Base-by-base conservation (phyloP, 73 alveolate species). In the Paramecium bursaria region DNA sequence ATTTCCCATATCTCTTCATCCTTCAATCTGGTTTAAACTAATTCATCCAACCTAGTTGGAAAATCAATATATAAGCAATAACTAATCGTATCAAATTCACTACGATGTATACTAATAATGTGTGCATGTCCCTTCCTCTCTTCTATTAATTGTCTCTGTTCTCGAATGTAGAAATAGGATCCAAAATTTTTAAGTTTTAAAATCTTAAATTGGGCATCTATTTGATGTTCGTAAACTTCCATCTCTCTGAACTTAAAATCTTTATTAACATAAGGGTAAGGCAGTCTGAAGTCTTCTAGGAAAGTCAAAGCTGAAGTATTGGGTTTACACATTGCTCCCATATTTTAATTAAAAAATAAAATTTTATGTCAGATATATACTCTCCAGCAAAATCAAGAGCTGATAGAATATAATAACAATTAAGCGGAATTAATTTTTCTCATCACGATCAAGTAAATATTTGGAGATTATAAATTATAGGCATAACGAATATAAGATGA, bases 301-400 rank as follows among this genome's bases (percentile, higher is more conserved):
- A 10, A 67, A 9, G 30, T 47, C n/a, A n/a, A n/a, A n/a, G n/a
- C n/a, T n/a, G n/a, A n/a, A n/a, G n/a, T n/a, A n/a, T n/a, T n/a
- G n/a, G n/a, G n/a, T n/a, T n/a, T n/a, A n/a, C n/a, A n/a, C n/a
- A n/a, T n/a, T n/a, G n/a, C n/a, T n/a, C n/a, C n/a, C n/a, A n/a
- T n/a, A n/a, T n/a, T n/a, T n/a, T n/a, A n/a, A n/a, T n/a, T n/a
- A n/a, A n/a, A n/a, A n/a, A n/a, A n/a, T n/a, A n/a, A n/a, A n/a
- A n/a, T n/a, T n/a, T n/a, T n/a, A n/a, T n/a, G n/a, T n/a, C n/a
- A n/a, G n/a, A n/a, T n/a, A n/a, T 39, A 39, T 42, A 67, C 39
- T 67, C 82, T 39, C 82, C 82, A 15, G 44, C 82, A 0, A 33
- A 57, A 67, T 39, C 60, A 14, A 67, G 82, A 67, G 82, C 82